phyloP scores from a whole-genome alignment of 257 asterid genomes.

The Jacaranda mimosifolia region DNA sequence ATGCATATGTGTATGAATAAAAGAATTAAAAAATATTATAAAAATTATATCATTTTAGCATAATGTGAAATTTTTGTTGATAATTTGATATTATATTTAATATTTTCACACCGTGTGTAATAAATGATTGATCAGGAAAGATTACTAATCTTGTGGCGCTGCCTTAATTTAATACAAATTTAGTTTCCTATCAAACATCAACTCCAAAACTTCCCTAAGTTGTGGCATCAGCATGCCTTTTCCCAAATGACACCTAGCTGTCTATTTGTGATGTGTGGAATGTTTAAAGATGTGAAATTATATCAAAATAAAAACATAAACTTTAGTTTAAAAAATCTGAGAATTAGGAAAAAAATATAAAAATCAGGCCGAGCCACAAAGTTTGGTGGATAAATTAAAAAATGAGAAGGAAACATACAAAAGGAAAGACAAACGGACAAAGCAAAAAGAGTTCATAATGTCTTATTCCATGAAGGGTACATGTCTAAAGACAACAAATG shows the following conservation, averaged over 20 bases:
- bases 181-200: not conserved
- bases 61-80: too few relatives aligned
- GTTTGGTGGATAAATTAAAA: not conserved
- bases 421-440: not conserved
- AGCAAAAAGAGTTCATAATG: not conserved
- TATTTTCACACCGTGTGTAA: not conserved
- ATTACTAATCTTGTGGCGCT: not conserved
- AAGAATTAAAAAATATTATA: too few relatives aligned
- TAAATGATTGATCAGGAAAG: not conserved
- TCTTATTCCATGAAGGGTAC: not conserved
- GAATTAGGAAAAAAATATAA: not conserved
- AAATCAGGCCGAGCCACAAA: not conserved
- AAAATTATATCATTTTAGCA: too few relatives aligned
- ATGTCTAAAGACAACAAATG: conserved; percentile 20
- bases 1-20: too few relatives aligned
- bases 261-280: not conserved
- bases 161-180: not conserved
- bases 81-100: too few relatives aligned
- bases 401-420: not conserved
- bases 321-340: not conserved
- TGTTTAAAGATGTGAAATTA: too few relatives aligned
- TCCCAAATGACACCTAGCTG: not conserved
- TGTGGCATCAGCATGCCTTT: not conserved
- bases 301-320: not conserved
- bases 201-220: not conserved